These are phyloP conservation scores for Desmodesmus armatus DNA, from an alignment of 139 green algal species.

Conservation along the genomic window DNA sequence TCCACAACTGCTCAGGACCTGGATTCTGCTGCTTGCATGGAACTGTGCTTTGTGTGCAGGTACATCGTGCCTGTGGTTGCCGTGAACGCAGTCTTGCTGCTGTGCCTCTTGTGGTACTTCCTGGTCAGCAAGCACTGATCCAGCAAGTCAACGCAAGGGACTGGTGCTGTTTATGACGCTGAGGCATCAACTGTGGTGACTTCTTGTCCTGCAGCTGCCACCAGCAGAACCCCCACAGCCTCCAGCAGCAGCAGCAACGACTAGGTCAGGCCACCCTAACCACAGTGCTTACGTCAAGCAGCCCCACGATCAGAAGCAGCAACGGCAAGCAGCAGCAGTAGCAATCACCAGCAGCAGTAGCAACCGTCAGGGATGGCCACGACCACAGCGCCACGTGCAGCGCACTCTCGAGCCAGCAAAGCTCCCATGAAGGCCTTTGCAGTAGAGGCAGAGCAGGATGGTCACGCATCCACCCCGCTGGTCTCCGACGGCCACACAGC, in stretches of 20 bases:
- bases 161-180: conserved; percentile 36
- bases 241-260: not conserved
- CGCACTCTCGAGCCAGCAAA: not conserved
- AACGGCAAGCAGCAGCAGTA: not conserved
- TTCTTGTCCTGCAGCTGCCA: conserved; percentile 6
- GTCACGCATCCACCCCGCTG: not conserved
- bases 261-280: too few relatives aligned
- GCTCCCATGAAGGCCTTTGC: not conserved
- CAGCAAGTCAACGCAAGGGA: not conserved
- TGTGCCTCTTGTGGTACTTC: conserved; percentile 25
- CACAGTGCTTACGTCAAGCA: not conserved
- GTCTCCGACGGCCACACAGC: not conserved
- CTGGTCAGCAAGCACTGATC: not conserved
- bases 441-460: not conserved
- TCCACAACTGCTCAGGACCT: not conserved
- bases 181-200: not conserved
- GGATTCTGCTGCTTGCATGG: not conserved
- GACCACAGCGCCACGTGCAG: not conserved
- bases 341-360: not conserved
- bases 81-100: conserved; percentile 28
- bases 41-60: not conserved
- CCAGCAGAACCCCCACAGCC: conserved; percentile 12
- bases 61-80: conserved; percentile 37
- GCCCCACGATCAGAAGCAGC: not conserved
- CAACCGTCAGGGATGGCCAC: not conserved